Evolutionary conservation across 306 rosid genomes (phyloP).

Genomic region (Senna tora): DNA sequence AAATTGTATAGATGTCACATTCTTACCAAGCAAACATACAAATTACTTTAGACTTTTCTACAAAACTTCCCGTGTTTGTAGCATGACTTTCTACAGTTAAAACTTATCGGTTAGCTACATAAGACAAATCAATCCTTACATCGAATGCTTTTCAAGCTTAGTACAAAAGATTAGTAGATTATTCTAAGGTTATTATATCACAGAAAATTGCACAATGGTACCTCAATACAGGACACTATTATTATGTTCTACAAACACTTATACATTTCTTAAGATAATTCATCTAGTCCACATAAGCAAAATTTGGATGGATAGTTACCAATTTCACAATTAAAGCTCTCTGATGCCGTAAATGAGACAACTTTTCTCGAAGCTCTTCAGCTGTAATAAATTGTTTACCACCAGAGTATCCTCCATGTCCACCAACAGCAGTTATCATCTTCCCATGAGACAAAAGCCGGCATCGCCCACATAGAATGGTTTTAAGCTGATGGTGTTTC

Average conservation of each 20-base stretch:
- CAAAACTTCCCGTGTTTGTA: conserved; percentile 2
- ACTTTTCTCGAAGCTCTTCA: conserved; percentile 83
- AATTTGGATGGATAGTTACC: conserved; percentile 47
- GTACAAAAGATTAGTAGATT: not conserved
- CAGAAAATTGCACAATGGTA: conserved; percentile 1
- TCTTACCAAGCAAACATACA: not conserved
- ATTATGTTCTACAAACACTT: not conserved
- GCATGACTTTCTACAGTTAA: conserved; percentile 5
- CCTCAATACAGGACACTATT: not conserved
- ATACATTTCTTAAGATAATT: conserved; percentile 19
- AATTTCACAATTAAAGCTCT: conserved; percentile 80
- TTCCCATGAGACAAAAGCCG: conserved; percentile 83
- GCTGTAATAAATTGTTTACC: conserved; percentile 80
- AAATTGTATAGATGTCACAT: not conserved
- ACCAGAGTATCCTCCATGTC: conserved; percentile 92
- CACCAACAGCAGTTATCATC: conserved; percentile 97
- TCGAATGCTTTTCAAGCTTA: not conserved
- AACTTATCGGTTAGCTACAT: not conserved
- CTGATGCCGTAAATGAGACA: conserved; percentile 74
- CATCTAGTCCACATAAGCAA: conserved; percentile 9
- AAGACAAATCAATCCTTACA: conserved; percentile 17
- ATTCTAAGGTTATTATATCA: not conserved
- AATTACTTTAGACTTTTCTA: conserved; percentile 4
- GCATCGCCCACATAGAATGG: conserved; percentile 82
- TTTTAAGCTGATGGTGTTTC: conserved; percentile 89